Percentiles rank a stretch among this genome's conserved stretches.
Evolutionary conservation across 2,329 filamentous ascomycete species (phyloP).

Genomic region (Ceratocystis variospora): DNA sequence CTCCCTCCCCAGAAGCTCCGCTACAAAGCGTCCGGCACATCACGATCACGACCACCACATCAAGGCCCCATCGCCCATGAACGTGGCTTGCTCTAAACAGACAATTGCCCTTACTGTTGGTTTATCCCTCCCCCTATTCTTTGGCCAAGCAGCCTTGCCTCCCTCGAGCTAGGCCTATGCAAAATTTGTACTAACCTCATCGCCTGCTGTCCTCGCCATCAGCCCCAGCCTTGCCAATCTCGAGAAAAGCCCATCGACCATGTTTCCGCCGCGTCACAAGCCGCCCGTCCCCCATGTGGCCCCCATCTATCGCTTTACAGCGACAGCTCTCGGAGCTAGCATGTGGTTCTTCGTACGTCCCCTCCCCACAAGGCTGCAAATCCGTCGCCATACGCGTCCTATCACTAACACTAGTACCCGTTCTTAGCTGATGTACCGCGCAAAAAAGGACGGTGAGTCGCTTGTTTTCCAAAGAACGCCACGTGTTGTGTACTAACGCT

Average conservation of each 20-base stretch:
- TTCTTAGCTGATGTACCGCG: conserved; percentile 80
- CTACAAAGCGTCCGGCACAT: no score
- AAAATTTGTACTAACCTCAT: not conserved
- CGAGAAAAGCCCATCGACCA: not conserved
- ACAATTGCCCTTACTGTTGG: no score
- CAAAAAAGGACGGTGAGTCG: conserved; percentile 73
- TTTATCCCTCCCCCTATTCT: no score
- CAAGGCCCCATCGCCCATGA: no score
- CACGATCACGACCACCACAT: no score
- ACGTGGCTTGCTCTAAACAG: no score
- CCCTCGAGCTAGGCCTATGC: no score
- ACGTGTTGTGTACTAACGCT: conserved; percentile 17
- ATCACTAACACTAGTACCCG: not conserved
- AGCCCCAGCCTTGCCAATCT: not conserved
- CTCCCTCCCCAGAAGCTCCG: no score
- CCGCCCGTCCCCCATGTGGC: conserved; percentile 37
- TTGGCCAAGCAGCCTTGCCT: no score
- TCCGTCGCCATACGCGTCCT: not conserved
- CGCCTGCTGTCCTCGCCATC: not conserved
- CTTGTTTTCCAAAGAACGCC: not conserved
- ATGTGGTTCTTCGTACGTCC: conserved; percentile 97
- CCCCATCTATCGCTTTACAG: conserved; percentile 65
- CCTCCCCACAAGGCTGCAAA: not conserved
- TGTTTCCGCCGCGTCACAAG: conserved; percentile 20
- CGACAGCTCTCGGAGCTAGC: conserved; percentile 75